Percentiles rank a stretch among this genome's conserved stretches.
These are phyloP conservation scores for Trametes meyenii DNA, from an alignment of 768 basidiomycete species.

Conservation along the genomic window DNA sequence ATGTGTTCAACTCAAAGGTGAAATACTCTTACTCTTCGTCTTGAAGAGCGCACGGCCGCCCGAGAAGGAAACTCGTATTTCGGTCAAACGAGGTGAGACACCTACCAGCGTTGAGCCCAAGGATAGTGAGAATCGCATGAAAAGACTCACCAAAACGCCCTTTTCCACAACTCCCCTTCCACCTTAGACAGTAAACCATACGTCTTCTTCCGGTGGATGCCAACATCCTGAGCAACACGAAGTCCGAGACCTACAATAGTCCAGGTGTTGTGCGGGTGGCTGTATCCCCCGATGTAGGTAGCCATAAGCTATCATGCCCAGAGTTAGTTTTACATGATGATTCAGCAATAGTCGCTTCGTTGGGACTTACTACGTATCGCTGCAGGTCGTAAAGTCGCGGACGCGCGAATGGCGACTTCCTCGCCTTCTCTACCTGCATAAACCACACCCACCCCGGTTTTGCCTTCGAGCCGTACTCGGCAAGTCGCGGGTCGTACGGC, in stretches of 20 bases:
- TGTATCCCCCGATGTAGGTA: slow-evolving; percentile 10
- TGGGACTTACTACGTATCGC: background rate
- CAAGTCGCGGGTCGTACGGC: slow-evolving; percentile 45
- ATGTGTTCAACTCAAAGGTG: background rate
- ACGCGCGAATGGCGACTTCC: slow-evolving; percentile 33
- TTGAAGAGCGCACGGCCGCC: slow-evolving; percentile 65
- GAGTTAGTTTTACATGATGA: background rate
- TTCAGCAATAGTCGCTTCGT: background rate
- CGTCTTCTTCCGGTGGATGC: slow-evolving; percentile 68
- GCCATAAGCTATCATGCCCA: slow-evolving; percentile 12
- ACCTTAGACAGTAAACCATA: slow-evolving; percentile 50
- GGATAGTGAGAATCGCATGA: too few relatives aligned
- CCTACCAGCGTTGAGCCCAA: slow-evolving; percentile 41
- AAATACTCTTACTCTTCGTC: slow-evolving; percentile 63
- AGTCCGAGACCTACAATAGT: slow-evolving; percentile 47
- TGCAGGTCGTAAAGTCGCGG: slow-evolving; percentile 14
- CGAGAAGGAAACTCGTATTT: slow-evolving; percentile 47
- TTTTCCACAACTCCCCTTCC: slow-evolving; percentile 76
- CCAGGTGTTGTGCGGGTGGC: slow-evolving; percentile 16
- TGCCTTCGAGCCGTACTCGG: slow-evolving; percentile 30
- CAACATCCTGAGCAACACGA: slow-evolving; percentile 62
- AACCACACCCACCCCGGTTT: slow-evolving; percentile 50
- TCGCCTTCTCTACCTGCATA: slow-evolving; percentile 40
- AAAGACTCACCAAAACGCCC: slow-evolving; percentile 65
- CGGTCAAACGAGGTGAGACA: slow-evolving; percentile 48